phyloP scores from a whole-genome alignment of 192 early-diverging fungal species.

The Dispira simplex region DNA sequence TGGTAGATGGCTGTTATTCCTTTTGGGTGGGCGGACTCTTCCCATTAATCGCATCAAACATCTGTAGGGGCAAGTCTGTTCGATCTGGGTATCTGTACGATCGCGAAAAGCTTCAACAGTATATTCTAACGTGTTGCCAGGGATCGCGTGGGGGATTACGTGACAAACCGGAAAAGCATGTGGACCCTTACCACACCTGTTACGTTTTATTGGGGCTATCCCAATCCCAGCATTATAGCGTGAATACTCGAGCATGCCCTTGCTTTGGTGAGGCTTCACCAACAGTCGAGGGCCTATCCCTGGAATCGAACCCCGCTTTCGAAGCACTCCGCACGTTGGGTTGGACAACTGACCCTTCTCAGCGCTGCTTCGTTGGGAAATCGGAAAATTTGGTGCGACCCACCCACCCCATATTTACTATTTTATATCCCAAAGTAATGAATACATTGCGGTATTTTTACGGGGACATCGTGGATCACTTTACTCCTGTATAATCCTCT shows the following conservation, averaged over 20 bases:
- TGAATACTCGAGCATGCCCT: too few relatives aligned
- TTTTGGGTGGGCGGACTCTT: conserved; percentile 85
- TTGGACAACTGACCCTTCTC: not conserved
- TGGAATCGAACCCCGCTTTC: not conserved
- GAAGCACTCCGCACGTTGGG: not conserved
- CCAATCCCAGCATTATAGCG: conserved; percentile 56
- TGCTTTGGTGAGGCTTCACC: too few relatives aligned
- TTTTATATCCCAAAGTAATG: not conserved
- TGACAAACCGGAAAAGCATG: conserved; percentile 85
- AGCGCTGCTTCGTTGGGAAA: not conserved
- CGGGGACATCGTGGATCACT: not conserved
- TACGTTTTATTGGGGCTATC: conserved; percentile 84
- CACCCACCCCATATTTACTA: not conserved
- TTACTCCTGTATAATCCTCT: too few relatives aligned
- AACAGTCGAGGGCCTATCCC: too few relatives aligned
- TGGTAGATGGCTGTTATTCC: conserved; percentile 97
- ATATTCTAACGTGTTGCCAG: conserved; percentile 81
- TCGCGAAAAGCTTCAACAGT: conserved; percentile 62
- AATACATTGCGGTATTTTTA: not conserved
- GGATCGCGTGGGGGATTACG: conserved; percentile 54
- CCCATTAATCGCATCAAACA: conserved; percentile 42
- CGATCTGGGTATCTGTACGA: conserved; percentile 22
- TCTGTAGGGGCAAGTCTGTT: conserved; percentile 13
- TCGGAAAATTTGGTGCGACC: not conserved
- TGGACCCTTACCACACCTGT: conserved; percentile 92